phyloP scores from a whole-genome alignment of 148 eudicot species.

The Oxyria digyna region DNA sequence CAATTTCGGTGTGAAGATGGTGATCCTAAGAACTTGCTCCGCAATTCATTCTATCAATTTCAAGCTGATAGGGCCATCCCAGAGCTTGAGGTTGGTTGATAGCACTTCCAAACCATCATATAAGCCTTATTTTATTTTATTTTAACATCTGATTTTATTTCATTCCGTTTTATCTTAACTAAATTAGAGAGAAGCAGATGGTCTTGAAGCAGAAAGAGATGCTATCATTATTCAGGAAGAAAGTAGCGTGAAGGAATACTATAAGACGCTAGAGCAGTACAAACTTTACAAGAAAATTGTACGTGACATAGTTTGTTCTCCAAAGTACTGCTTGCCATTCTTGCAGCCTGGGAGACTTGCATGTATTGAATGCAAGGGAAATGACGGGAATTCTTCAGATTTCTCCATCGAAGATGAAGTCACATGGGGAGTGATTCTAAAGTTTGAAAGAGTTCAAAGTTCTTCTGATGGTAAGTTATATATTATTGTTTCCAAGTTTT shows the following conservation, averaged over 20 bases:
- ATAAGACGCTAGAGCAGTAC: conserved; percentile 70
- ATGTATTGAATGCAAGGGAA: conserved; percentile 43
- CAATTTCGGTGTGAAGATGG: conserved; percentile 93
- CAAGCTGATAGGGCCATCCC: conserved; percentile 92
- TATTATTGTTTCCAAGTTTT: background rate
- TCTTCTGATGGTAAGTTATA: conserved; percentile 46
- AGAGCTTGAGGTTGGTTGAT: conserved; percentile 63
- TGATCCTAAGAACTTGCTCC: conserved; percentile 89
- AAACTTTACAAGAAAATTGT: conserved; percentile 65
- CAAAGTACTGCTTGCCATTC: conserved; percentile 84
- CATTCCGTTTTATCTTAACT: conserved; percentile 9
- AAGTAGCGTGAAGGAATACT: conserved; percentile 71
- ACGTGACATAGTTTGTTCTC: conserved; percentile 53
- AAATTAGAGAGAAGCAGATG: conserved; percentile 64
- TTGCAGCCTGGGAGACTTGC: conserved; percentile 97
- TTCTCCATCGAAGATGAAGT: conserved; percentile 57
- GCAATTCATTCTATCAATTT: conserved; percentile 90
- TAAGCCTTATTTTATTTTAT: background rate
- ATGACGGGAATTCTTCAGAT: conserved; percentile 32
- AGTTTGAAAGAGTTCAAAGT: conserved; percentile 66
- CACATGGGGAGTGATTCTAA: conserved; percentile 92
- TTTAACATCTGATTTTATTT: conserved; percentile 10
- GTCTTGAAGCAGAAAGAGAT: conserved; percentile 65
- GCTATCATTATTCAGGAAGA: conserved; percentile 85
- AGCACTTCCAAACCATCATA: background rate